Conservation (phyloP, 805 yeast genomes). For the Yamadazyma sp. region DNA sequence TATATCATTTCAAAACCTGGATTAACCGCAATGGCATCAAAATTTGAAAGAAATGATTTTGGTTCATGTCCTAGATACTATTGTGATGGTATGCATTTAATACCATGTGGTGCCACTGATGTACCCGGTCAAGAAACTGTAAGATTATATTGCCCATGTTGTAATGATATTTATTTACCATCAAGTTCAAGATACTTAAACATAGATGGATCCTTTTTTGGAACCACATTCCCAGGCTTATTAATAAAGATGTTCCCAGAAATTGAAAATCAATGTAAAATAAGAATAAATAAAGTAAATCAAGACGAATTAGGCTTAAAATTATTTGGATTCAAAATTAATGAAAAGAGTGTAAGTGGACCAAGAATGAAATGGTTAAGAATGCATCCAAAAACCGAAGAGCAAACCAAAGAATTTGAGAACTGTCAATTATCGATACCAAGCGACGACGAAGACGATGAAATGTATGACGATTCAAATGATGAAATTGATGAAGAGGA, state of each 20-base stretch:
- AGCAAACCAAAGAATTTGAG: slow-evolving; percentile 60
- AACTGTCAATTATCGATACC: slow-evolving; percentile 64
- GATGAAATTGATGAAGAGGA: slow-evolving; percentile 13
- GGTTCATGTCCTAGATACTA: slow-evolving; percentile 88
- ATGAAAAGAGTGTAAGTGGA: slow-evolving; percentile 73
- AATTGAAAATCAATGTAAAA: slow-evolving; percentile 69
- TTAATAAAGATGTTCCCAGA: slow-evolving; percentile 91
- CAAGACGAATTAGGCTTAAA: slow-evolving; percentile 64
- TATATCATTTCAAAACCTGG: slow-evolving; percentile 89
- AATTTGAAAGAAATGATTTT: slow-evolving; percentile 83
- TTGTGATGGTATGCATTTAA: slow-evolving; percentile 85
- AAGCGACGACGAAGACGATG: slow-evolving; percentile 16
- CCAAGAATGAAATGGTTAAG: slow-evolving; percentile 97
- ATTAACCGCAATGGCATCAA: slow-evolving; percentile 86
- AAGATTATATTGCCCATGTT: slow-evolving; percentile 89
- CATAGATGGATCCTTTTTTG: slow-evolving; percentile 96
- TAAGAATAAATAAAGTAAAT: slow-evolving; percentile 46
- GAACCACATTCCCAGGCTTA: slow-evolving; percentile 92
- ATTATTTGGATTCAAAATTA: slow-evolving; percentile 82
- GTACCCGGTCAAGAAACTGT: slow-evolving; percentile 91
- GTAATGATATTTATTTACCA: slow-evolving; percentile 88
- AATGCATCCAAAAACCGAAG: slow-evolving; percentile 61
- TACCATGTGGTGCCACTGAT: slow-evolving; percentile 91
- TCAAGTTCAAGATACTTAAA: slow-evolving; percentile 80
- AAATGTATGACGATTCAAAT: slow-evolving; percentile 7